A percentile compares a stretch with the other conserved stretches of the same genome.
Evolutionary conservation across 1,284 basidiomycete species (phyloP).

Genomic region (Tilletia horrida): DNA sequence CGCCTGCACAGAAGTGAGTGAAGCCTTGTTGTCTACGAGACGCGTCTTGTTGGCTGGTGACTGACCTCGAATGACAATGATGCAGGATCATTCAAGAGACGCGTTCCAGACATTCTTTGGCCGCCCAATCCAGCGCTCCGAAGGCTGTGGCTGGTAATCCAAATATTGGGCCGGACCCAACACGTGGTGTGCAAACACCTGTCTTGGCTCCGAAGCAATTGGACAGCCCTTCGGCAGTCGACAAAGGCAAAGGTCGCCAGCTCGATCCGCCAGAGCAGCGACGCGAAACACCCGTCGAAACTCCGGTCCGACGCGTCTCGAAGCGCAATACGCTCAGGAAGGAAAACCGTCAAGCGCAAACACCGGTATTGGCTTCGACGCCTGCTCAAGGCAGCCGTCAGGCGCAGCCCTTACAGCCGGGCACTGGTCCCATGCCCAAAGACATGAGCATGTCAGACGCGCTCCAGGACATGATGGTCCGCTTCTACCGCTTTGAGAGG

Average conservation of each 20-base stretch:
- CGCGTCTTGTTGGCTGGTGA: not conserved
- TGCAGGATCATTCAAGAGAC: slow-evolving; percentile 45
- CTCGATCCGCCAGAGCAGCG: not conserved
- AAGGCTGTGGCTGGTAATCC: no score
- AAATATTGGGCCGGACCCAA: no score
- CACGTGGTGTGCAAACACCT: no score
- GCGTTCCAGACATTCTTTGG: slow-evolving; percentile 30
- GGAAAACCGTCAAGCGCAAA: not conserved
- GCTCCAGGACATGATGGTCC: slow-evolving; percentile 51
- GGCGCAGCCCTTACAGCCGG: slow-evolving; percentile 30
- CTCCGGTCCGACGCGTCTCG: slow-evolving; percentile 11
- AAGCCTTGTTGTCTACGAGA: not conserved
- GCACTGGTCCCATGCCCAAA: slow-evolving; percentile 35
- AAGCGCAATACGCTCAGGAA: not conserved
- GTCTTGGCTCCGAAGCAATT: no score
- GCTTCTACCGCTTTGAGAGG: slow-evolving; percentile 53
- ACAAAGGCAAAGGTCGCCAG: slow-evolving; percentile 14
- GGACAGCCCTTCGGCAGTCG: not conserved
- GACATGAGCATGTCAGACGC: slow-evolving; percentile 42
- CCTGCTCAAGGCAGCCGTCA: not conserved
- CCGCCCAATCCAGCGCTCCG: no score
- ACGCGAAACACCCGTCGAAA: slow-evolving; percentile 5
- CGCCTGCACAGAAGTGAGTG: slow-evolving; percentile 37
- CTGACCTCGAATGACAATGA: not conserved
- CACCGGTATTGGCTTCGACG: not conserved